Conservation (phyloP, 495 filamentous ascomycete species). For the Talaromyces thailandensis region DNA sequence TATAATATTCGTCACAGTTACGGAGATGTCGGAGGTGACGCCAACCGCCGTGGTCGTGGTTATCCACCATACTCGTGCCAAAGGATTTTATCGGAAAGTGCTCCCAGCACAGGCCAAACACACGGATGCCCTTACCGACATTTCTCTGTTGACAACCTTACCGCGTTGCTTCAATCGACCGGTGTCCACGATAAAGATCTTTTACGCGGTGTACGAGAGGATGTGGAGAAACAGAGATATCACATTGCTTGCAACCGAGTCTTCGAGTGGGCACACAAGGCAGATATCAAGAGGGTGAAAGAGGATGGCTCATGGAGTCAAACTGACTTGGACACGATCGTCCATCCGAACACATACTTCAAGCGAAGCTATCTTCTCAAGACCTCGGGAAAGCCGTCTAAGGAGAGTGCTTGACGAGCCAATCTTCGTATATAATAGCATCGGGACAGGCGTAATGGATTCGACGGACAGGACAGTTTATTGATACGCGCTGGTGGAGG, state of each 20-base stretch:
- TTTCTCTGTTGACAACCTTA: conserved; percentile 79
- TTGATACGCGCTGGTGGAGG: not conserved
- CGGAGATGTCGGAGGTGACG: conserved; percentile 91
- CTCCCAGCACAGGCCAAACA: conserved; percentile 72
- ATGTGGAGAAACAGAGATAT: conserved; percentile 79
- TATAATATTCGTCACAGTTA: conserved; percentile 95
- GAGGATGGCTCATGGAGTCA: conserved; percentile 69
- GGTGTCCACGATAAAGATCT: conserved; percentile 73
- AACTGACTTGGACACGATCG: conserved; percentile 85
- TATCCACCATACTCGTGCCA: conserved; percentile 91
- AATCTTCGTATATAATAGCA: not conserved
- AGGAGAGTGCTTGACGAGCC: conserved; percentile 38
- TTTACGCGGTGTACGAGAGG: conserved; percentile 73
- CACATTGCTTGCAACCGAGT: conserved; percentile 97
- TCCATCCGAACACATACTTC: conserved; percentile 97
- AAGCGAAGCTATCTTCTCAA: conserved; percentile 85
- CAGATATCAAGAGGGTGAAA: conserved; percentile 82
- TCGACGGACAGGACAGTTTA: not conserved
- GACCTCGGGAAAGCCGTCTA: conserved; percentile 37
- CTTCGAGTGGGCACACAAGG: conserved; percentile 80
- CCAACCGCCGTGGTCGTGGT: conserved; percentile 71
- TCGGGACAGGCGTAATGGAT: not conserved
- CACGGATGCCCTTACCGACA: conserved; percentile 97
- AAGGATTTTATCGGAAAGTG: conserved; percentile 80
- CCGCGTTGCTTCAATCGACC: conserved; percentile 57